A percentile compares a stretch with the other conserved stretches of the same genome.
phyloP scores from a whole-genome alignment of 768 basidiomycete species.

The Kondoa subrosea region DNA sequence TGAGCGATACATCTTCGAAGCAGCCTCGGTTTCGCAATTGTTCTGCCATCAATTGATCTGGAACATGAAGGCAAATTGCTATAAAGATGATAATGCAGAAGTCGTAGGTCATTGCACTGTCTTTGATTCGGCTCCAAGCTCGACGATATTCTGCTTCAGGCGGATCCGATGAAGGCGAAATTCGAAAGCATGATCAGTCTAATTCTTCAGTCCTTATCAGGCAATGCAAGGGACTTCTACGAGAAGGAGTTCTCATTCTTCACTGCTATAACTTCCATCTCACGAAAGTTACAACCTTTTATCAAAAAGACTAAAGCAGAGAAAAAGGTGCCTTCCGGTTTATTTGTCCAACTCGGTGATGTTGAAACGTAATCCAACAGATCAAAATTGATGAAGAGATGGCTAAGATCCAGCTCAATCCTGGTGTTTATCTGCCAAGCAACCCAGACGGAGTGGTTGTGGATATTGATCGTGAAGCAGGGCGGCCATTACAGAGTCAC shows the following conservation, averaged over 20 bases:
- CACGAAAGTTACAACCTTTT: constrained; percentile 86
- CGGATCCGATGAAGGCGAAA: constrained; percentile 88
- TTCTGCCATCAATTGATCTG: constrained; percentile 99
- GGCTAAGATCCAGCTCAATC: constrained; percentile 79
- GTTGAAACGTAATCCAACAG: constrained; percentile 34
- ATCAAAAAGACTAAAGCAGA: constrained; percentile 90
- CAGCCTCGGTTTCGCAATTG: constrained; percentile 84
- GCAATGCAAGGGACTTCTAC: constrained; percentile 73
- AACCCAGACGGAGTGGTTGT: constrained; percentile 93
- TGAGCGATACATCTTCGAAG: constrained; percentile 85
- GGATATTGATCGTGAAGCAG: constrained; percentile 94
- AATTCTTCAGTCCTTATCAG: constrained; percentile 71
- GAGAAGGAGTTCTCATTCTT: constrained; percentile 92
- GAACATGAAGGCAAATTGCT: constrained; percentile 99
- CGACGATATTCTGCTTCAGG: constrained; percentile 38
- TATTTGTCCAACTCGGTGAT: background rate
- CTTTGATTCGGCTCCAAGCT: background rate
- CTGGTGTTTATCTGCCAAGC: constrained; percentile 93
- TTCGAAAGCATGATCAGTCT: constrained; percentile 68
- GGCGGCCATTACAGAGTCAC: constrained; percentile 86
- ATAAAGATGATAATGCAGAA: constrained; percentile 74
- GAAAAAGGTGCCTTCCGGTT: constrained; percentile 56
- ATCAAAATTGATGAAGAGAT: constrained; percentile 99
- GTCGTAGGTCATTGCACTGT: constrained; percentile 39
- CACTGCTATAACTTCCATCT: constrained; percentile 90